Conservation (phyloP, 495 filamentous ascomycete species). For the Penicillium angulare region DNA sequence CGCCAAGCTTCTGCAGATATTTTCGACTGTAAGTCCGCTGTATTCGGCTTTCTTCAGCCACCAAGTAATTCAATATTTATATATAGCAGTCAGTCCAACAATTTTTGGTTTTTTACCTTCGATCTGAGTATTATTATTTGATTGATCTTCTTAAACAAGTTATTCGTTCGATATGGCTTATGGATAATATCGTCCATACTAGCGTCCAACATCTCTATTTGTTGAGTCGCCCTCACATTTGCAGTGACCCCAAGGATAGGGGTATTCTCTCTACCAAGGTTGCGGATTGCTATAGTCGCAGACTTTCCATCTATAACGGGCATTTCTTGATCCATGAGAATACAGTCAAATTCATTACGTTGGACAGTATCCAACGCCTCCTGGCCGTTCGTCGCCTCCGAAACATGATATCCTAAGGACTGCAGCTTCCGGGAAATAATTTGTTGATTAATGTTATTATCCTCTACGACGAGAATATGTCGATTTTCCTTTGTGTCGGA, state of each 20-base stretch:
- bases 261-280: constrained; percentile 52
- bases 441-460: constrained; percentile 74
- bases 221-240: constrained; percentile 68
- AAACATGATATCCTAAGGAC: constrained; percentile 61
- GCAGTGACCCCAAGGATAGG: constrained; percentile 78
- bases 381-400: constrained; percentile 70
- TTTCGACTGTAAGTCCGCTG: no score
- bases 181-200: constrained; percentile 82
- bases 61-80: neutral
- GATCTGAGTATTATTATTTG: neutral
- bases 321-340: constrained; percentile 86
- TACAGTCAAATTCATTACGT: constrained; percentile 45
- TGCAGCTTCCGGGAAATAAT: constrained; percentile 64
- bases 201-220: constrained; percentile 59
- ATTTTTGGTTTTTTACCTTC: neutral
- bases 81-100: neutral
- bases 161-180: constrained; percentile 74
- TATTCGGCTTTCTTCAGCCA: neutral
- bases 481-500: neutral
- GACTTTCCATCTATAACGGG: constrained; percentile 77
- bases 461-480: constrained; percentile 73
- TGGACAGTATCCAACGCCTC: constrained; percentile 61
- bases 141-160: constrained; percentile 66
- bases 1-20: no score
- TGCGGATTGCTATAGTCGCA: constrained; percentile 64